These are phyloP conservation scores for Ganoderma sp. DNA, from an alignment of 1,284 basidiomycete species.

Conservation along the genomic window DNA sequence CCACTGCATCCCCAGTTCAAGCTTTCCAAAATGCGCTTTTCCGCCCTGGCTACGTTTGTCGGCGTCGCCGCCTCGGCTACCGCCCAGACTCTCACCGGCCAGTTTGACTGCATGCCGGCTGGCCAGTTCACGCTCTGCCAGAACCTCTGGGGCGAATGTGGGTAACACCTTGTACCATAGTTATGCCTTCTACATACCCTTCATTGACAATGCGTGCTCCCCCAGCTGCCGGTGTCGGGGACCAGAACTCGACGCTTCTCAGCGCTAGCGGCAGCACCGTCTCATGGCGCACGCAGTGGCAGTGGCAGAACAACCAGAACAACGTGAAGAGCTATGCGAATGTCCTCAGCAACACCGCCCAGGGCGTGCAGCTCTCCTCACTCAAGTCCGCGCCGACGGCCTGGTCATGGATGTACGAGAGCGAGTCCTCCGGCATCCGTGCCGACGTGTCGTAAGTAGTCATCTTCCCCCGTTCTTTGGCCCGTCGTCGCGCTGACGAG, in stretches of 20 bases:
- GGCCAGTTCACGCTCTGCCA: too few species aligned
- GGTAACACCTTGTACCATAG: not conserved
- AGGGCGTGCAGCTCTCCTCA: slow-evolving; percentile 53
- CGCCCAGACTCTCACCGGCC: too few species aligned
- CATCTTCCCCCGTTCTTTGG: not conserved
- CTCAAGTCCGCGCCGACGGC: slow-evolving; percentile 53
- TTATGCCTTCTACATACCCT: too few species aligned
- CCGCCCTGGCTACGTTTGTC: too few species aligned
- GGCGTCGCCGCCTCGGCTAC: too few species aligned
- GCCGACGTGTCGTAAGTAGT: slow-evolving; percentile 58
- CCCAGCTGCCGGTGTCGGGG: slow-evolving; percentile 53
- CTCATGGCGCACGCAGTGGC: slow-evolving; percentile 61
- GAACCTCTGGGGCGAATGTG: too few species aligned
- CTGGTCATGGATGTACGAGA: slow-evolving; percentile 58
- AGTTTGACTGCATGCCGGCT: too few species aligned
- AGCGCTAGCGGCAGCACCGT: slow-evolving; percentile 48
- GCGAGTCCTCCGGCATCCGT: slow-evolving; percentile 51
- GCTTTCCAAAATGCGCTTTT: too few species aligned
- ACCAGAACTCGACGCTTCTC: slow-evolving; percentile 55
- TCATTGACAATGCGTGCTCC: not conserved
- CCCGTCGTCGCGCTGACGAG: not conserved
- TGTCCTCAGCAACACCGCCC: slow-evolving; percentile 50
- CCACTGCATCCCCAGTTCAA: too few species aligned
- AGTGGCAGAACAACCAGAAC: slow-evolving; percentile 59
- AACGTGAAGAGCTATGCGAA: slow-evolving; percentile 64